Evolutionary conservation across 495 filamentous ascomycete species (phyloP).

Genomic region (Ramalina peruviana): DNA sequence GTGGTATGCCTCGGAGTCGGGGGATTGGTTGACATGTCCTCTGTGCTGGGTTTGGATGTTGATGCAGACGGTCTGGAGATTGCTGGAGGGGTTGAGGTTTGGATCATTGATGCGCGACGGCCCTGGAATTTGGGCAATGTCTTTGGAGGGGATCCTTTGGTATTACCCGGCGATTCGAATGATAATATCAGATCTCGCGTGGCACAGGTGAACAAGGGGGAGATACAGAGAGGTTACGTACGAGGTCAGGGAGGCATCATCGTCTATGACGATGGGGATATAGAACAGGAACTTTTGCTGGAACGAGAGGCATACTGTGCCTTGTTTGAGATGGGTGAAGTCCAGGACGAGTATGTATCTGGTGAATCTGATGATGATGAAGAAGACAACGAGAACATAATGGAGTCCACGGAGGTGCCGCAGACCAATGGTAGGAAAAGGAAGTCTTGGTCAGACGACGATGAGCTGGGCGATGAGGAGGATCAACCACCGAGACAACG

Average conservation of each 20-base stretch:
- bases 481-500: slow-evolving; percentile 60
- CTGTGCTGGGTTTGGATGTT: slow-evolving; percentile 49
- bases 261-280: slow-evolving; percentile 92
- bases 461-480: slow-evolving; percentile 48
- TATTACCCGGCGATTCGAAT: slow-evolving; percentile 31
- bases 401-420: slow-evolving; percentile 15
- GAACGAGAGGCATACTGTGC: slow-evolving; percentile 74
- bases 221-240: slow-evolving; percentile 53
- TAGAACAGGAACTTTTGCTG: slow-evolving; percentile 64
- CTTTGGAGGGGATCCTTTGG: slow-evolving; percentile 55
- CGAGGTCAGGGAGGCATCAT: slow-evolving; percentile 73
- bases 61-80: slow-evolving; percentile 40
- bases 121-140: slow-evolving; percentile 95
- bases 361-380: slow-evolving; percentile 27
- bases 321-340: slow-evolving; percentile 75
- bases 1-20: slow-evolving; percentile 89
- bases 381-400: slow-evolving; percentile 23
- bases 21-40: slow-evolving; percentile 72
- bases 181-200: slow-evolving; percentile 37
- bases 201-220: slow-evolving; percentile 45
- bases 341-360: slow-evolving; percentile 54
- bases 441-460: slow-evolving; percentile 71
- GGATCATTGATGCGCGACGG: slow-evolving; percentile 80
- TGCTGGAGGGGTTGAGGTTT: slow-evolving; percentile 71
- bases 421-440: slow-evolving; percentile 46